Percentiles rank a stretch among this genome's conserved stretches.
Evolutionary conservation across 2,329 filamentous ascomycete species (phyloP).

Genomic region (Cladosporium sp.): DNA sequence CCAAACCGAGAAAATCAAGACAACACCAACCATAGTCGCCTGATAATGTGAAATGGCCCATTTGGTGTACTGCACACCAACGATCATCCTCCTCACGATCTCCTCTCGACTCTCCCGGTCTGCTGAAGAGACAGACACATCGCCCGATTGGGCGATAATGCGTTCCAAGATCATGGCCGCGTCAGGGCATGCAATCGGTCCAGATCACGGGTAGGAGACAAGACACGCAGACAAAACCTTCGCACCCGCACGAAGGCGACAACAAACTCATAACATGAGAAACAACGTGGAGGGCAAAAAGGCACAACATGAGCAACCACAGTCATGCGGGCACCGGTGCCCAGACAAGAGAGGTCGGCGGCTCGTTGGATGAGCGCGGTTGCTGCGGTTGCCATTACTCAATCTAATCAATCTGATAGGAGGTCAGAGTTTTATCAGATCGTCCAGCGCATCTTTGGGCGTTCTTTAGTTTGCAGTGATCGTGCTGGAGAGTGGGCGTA

Average conservation of each 20-base stretch:
- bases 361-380: too few species aligned
- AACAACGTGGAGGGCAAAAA: background rate
- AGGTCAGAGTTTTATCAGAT: background rate
- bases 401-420: too few species aligned
- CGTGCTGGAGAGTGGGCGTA: too few species aligned
- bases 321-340: background rate
- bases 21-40: slow-evolving; percentile 32
- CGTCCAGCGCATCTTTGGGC: too few species aligned
- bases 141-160: slow-evolving; percentile 8
- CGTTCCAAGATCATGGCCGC: slow-evolving; percentile 6
- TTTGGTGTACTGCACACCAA: slow-evolving; percentile 20
- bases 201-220: too few species aligned
- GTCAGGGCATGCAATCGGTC: too few species aligned
- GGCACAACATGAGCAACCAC: background rate
- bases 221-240: too few species aligned
- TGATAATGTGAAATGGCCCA: slow-evolving; percentile 39
- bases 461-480: too few species aligned
- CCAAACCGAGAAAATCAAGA: slow-evolving; percentile 35
- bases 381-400: background rate
- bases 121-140: background rate
- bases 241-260: too few species aligned
- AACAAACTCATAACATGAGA: background rate
- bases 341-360: background rate
- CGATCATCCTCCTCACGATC: slow-evolving; percentile 2
- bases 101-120: slow-evolving; percentile 2